These are phyloP conservation scores for Boletellus sp. DNA, from an alignment of 1,284 basidiomycete genomes.

Conservation along the genomic window DNA sequence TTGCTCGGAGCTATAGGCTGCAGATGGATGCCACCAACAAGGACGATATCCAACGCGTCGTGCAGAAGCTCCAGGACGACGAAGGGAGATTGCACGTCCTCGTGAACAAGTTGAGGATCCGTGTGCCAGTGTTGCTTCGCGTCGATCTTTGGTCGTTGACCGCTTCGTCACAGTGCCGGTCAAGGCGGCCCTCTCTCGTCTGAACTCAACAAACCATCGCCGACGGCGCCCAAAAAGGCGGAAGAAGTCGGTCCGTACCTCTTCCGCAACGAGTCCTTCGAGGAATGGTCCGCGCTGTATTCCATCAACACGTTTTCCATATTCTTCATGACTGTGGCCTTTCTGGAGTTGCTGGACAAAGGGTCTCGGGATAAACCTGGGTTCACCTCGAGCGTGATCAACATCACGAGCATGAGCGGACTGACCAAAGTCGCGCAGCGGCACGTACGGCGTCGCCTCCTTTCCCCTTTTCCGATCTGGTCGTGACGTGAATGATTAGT, in stretches of 20 bases:
- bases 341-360: constrained; percentile 69
- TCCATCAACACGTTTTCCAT: constrained; percentile 66
- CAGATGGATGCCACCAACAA: constrained; percentile 70
- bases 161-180: constrained; percentile 52
- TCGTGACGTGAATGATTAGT: constrained; percentile 40
- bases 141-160: constrained; percentile 4
- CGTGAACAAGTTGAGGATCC: constrained; percentile 68
- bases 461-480: not conserved
- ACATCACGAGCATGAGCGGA: constrained; percentile 75
- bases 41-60: constrained; percentile 58
- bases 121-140: not conserved
- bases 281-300: constrained; percentile 60
- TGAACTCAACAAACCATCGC: constrained; percentile 54
- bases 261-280: constrained; percentile 63
- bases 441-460: constrained; percentile 49
- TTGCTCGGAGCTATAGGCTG: constrained; percentile 39
- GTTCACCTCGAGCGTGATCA: constrained; percentile 65
- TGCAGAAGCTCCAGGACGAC: constrained; percentile 35
- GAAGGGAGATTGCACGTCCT: constrained; percentile 76
- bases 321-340: constrained; percentile 73
- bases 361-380: constrained; percentile 57
- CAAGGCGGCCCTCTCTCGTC: constrained; percentile 59
- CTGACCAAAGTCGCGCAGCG: constrained; percentile 65
- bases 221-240: constrained; percentile 57
- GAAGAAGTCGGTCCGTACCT: constrained; percentile 61